Base-by-base conservation (phyloP, 345 rosid genomes). In the Gossypium ekmanianum region DNA sequence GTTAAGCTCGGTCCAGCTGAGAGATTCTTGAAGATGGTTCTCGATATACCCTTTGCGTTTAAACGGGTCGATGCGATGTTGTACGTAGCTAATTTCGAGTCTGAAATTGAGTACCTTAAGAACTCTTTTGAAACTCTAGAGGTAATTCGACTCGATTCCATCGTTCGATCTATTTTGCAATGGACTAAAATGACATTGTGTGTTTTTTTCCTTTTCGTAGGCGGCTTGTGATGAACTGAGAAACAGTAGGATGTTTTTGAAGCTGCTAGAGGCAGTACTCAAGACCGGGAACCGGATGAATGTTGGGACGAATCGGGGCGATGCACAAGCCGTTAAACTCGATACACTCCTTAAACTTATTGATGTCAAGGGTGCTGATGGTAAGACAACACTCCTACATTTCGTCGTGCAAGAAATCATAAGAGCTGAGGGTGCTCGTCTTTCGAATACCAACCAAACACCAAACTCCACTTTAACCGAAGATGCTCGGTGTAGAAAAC, bases 271-370 rank as follows among this genome's bases (percentile, higher is more conserved):
- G 83, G 98, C 99, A 39, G 97, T 95, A 18, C 91, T 95, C 72
- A 95, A 93, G 87, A 93, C 98, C 0, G 99, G 99, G 69, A 95
- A 95, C 87, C 93, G 99, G 50, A 95, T 95, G 99, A 95, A 95
- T 71, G 94, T 95, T 29, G 98, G 99, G 55, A 95, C 99, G 44
- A 91, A 95, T 78, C 97, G 98, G 11, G 99, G 98, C 1, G 99
- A 91, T 80, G 99, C 98, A 9, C 98, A 84, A 17, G 99, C 99
- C 5, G 93, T 95, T 85, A 95, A 95, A 89, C 99, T 95, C 2
- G 99, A 95, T 75, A 93, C 99, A 0, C 96, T 95, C 12, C 93
- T 93, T 75, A 95, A 95, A 87, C 97, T 95, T 4, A 93, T 84
- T 43, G 97, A 95, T 77, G 97, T 95, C 72, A 93, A 93, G 90